Conservation (phyloP, 805 yeast genomes). For the Sungouiozyma intestinalis region DNA sequence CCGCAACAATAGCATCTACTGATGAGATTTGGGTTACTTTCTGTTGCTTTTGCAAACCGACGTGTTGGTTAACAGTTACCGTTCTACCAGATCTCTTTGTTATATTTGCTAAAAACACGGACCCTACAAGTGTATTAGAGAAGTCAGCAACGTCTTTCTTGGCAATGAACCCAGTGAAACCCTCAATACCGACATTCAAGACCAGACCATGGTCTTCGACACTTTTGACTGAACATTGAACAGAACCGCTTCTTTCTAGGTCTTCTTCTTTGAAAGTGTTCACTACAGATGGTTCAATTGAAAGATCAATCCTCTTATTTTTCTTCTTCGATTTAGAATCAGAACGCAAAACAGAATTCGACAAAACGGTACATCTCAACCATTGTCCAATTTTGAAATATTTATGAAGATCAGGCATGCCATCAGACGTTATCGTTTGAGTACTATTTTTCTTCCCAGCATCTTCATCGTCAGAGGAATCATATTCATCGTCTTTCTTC, state of each 20-base stretch:
- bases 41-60: conserved; percentile 34
- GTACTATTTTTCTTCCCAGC: conserved; percentile 9
- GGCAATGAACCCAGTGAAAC: conserved; percentile 61
- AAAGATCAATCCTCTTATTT: conserved; percentile 57
- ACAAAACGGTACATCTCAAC: conserved; percentile 71
- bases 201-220: conserved; percentile 89
- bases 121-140: conserved; percentile 43
- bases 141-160: conserved; percentile 47
- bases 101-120: conserved; percentile 56
- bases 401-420: conserved; percentile 45
- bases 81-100: conserved; percentile 35
- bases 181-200: conserved; percentile 54
- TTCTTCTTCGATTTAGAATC: conserved; percentile 27
- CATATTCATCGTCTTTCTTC: conserved; percentile 29
- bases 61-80: conserved; percentile 44
- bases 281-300: conserved; percentile 64
- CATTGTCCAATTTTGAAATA: conserved; percentile 70
- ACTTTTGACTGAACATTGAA: conserved; percentile 71
- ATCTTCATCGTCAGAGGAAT: conserved; percentile 21
- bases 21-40: conserved; percentile 51
- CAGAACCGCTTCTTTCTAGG: conserved; percentile 42
- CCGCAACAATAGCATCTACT: conserved; percentile 77
- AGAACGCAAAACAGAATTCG: conserved; percentile 35
- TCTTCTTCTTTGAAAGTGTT: conserved; percentile 63
- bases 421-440: conserved; percentile 15